A percentile compares a stretch with the other conserved stretches of the same genome.
phyloP scores from a whole-genome alignment of 805 yeast species.

The Komagataella pastoris region DNA sequence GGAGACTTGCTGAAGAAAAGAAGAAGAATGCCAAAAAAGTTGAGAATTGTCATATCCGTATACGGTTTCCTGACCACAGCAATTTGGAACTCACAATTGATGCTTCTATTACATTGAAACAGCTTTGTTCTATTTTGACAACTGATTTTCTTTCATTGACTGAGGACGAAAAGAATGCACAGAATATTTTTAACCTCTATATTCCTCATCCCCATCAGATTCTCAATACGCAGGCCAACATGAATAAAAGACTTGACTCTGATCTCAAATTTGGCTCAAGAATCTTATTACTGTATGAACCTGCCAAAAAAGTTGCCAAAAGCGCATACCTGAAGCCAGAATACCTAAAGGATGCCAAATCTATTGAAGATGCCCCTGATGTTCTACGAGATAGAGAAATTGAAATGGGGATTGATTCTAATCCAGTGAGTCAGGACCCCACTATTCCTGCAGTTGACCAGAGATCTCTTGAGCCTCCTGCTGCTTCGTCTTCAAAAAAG shows the following conservation, averaged over 20 bases:
- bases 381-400: neutral
- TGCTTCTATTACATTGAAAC: slow-evolving; percentile 24
- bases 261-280: neutral
- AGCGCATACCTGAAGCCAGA: neutral
- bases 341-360: neutral
- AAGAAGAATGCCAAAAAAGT: slow-evolving; percentile 10
- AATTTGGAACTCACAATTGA: slow-evolving; percentile 35
- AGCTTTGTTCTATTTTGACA: slow-evolving; percentile 10
- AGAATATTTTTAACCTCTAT: slow-evolving; percentile 17
- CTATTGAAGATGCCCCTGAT: neutral
- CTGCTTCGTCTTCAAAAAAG: neutral
- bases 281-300: neutral
- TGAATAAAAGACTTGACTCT: slow-evolving; percentile 5
- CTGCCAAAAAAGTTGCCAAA: neutral
- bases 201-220: slow-evolving; percentile 32
- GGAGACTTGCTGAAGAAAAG: slow-evolving; percentile 18
- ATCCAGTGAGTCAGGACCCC: neutral
- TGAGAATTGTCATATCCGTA: slow-evolving; percentile 27
- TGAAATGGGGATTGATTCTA: neutral
- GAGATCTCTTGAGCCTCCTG: neutral
- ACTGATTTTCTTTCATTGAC: slow-evolving; percentile 12
- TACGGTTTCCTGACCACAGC: slow-evolving; percentile 46
- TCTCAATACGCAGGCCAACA: slow-evolving; percentile 13
- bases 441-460: neutral
- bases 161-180: neutral